Conservation (phyloP, 2,329 filamentous ascomycete species). For the Sphaerulina vaccinii region DNA sequence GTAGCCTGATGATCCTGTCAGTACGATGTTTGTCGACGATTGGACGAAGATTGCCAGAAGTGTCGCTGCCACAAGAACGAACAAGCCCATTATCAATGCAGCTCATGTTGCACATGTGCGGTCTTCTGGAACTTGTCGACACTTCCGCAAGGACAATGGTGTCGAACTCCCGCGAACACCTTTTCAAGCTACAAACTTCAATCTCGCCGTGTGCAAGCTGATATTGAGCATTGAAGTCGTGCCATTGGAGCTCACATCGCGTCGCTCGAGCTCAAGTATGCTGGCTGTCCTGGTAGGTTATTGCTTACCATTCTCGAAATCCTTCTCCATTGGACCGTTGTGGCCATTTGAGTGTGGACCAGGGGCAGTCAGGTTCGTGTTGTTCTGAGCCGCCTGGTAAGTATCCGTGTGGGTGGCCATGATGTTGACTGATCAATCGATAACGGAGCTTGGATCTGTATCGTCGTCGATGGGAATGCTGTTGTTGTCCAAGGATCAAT, state of each 20-base stretch:
- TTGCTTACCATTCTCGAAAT: slow-evolving; percentile 40
- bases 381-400: slow-evolving; percentile 31
- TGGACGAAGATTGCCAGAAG: not conserved
- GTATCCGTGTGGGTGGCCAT: slow-evolving; percentile 14
- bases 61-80: not conserved
- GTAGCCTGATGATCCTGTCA: slow-evolving; percentile 26
- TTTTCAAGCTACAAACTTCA: not conserved
- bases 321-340: slow-evolving; percentile 44
- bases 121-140: not conserved
- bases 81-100: not conserved
- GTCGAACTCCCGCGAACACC: not conserved
- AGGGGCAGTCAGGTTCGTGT: slow-evolving; percentile 30
- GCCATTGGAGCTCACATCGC: slow-evolving; percentile 1
- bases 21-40: not conserved
- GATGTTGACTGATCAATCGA: slow-evolving; percentile 1
- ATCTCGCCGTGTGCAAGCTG: slow-evolving; percentile 1
- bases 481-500: slow-evolving; percentile 3
- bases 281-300: slow-evolving; percentile 1
- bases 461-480: slow-evolving; percentile 1
- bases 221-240: slow-evolving; percentile 8
- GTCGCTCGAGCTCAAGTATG: not conserved
- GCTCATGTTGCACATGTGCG: not conserved
- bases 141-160: not conserved
- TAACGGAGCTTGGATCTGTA: not conserved
- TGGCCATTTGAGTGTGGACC: not conserved